phyloP scores from a whole-genome alignment of 179 eudicot genomes.

The Corrigiola litoralis region DNA sequence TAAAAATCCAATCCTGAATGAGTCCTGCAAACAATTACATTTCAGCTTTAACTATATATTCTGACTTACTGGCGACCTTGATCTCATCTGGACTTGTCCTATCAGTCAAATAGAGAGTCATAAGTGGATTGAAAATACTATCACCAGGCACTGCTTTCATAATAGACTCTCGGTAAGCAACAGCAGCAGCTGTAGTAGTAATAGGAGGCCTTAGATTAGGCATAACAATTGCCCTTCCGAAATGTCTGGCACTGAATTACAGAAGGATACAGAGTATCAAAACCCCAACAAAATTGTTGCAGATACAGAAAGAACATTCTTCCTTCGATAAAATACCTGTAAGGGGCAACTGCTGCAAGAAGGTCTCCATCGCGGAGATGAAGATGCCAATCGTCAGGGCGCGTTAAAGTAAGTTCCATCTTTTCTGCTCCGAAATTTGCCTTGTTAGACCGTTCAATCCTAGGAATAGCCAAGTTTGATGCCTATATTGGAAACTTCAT shows the following conservation, averaged over 20 bases:
- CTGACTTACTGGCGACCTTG: conserved; percentile 78
- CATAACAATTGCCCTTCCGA: conserved; percentile 48
- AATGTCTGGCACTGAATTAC: conserved; percentile 23
- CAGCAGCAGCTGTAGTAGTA: conserved; percentile 77
- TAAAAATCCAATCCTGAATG: no score
- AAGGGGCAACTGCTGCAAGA: conserved; percentile 78
- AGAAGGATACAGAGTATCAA: neutral
- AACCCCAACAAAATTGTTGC: neutral
- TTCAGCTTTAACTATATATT: neutral
- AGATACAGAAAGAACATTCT: neutral
- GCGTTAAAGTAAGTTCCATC: conserved; percentile 77
- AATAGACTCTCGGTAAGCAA: conserved; percentile 76
- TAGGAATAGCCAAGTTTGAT: conserved; percentile 26
- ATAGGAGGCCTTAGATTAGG: conserved; percentile 93
- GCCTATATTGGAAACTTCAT: conserved; percentile 27
- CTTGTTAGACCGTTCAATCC: conserved; percentile 22
- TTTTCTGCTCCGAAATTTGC: conserved; percentile 31
- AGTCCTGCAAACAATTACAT: neutral
- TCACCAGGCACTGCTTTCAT: conserved; percentile 62
- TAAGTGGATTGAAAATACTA: conserved; percentile 70
- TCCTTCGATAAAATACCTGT: conserved; percentile 44
- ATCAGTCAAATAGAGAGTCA: conserved; percentile 98
- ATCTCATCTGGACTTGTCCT: conserved; percentile 73
- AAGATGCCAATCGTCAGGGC: conserved; percentile 99
- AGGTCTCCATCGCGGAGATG: conserved; percentile 96